Base-by-base conservation (phyloP, 2,329 filamentous ascomycete genomes). In the Niveomyces coronatus region DNA sequence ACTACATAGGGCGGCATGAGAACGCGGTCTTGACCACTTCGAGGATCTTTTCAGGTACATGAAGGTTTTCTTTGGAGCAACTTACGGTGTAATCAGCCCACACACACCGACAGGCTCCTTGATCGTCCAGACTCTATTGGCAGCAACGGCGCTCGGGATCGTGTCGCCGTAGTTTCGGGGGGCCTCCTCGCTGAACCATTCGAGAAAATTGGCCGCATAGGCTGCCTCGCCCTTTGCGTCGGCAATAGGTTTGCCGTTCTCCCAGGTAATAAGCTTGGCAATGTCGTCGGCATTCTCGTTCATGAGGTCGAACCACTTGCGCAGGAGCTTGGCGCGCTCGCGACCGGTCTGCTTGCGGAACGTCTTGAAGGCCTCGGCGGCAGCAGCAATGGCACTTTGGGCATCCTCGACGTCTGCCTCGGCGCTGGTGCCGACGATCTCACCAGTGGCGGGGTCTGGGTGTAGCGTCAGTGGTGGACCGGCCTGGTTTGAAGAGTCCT, bases 41-140 rank as follows among this genome's bases (percentile, higher is more conserved):
- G n/a, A n/a, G n/a, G n/a, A n/a, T n/a, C n/a, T n/a, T n/a, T n/a
- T n/a, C n/a, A n/a, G n/a, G n/a, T n/a, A n/a, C n/a, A n/a, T n/a
- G n/a, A n/a, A n/a, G n/a, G n/a, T n/a, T n/a, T n/a, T 10, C n/a
- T 31, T 23, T 37, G 28, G 9, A 14, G 22, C 24, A 39, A 13
- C 57, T 49, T 51, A 75, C 58, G 86, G 86, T 9, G 85, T 87
- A 45, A 93, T 85, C 35, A 91, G 64, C 3, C 81, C 85, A 52
- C 81, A 85, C 11, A 93, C 85, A 37, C 85, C 86, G 13, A 94
- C 76, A 1, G 86, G 85, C 60, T 94, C 82, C 62, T 85, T 87
- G 53, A 85, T 63, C 0, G 84, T 91, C 48, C 80, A 74, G 14
- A 91, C 75, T 38, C 85, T 71, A 59, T 89, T 88, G 4, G 76